Evolutionary conservation across 2,329 filamentous ascomycete genomes (phyloP), one percentile per base, ranked within the genome.

Genomic region (Alternaria brassicicola): DNA sequence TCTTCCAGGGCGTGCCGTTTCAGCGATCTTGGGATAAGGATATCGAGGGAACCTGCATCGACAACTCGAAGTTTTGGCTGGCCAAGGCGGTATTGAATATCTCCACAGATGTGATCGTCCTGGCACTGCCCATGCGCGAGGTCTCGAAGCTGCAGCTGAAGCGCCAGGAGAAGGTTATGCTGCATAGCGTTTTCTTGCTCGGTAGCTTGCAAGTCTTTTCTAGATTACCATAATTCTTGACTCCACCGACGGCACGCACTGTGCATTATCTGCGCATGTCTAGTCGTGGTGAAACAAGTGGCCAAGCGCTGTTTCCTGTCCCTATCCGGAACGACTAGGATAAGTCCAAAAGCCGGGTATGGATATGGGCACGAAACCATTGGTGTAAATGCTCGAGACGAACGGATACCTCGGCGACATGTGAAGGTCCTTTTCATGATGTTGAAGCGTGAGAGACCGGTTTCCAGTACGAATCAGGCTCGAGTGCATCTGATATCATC

Each of bases 21-120:
- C 39, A 52, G 42, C 39, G 41, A 8, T 56, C 57, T 17, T 60
- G 52, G 52, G 38, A 56, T 35, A 60, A 56, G 41, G 17, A 43
- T 25, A 28, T 57, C 19, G 26, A 49, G 6, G 54, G 58, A 33
- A 50, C 41, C 6, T 57, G 58, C 53, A 61, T 61, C 35, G 48
- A 61, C 15, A 57, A 35, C 39, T 53, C 47, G 8, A 49, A 38
- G 7, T 61, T 61, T n/a, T 61, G 58, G 48, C 8, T 61, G 4
- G 54, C 48, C 15, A 57, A 61, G 23, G 54, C 50, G n/a, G 54
- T 41, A n/a, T 21, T 61, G 6, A 57, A 57, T 26, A 57, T 61
- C 6, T 13, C 38, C 21, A 61, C 54, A 36, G 55, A 51, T 33
- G 53, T 60, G 49, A n/a, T 61, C 9, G 49, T 61, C 10, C 25